Evolutionary conservation across 768 basidiomycete genomes (phyloP).

Genomic region (Panus rudis): DNA sequence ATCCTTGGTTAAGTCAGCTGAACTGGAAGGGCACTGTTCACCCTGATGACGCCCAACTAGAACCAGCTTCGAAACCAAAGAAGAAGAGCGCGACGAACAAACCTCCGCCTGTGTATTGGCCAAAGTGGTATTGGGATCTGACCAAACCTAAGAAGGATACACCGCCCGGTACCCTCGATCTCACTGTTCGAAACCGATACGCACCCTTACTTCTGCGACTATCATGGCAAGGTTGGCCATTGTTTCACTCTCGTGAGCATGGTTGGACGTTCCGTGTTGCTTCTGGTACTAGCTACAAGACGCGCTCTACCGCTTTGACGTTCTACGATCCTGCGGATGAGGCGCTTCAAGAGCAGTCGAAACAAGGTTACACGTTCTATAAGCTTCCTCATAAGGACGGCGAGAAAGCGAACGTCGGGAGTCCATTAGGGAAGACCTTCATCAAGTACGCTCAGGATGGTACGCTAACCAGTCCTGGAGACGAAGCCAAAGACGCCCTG

Average conservation of each 20-base stretch:
- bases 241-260: constrained; percentile 79
- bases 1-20: constrained; percentile 59
- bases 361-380: constrained; percentile 62
- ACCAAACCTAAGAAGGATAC: constrained; percentile 62
- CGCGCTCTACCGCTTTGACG: constrained; percentile 27
- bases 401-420: constrained; percentile 92
- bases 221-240: constrained; percentile 81
- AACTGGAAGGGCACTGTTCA: constrained; percentile 44
- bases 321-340: constrained; percentile 61
- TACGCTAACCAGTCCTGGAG: constrained; percentile 73
- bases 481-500: constrained; percentile 76
- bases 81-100: constrained; percentile 16
- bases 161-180: constrained; percentile 68
- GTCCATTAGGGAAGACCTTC: constrained; percentile 83
- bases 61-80: background rate
- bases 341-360: constrained; percentile 39
- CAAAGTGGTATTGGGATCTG: constrained; percentile 96
- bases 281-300: constrained; percentile 33
- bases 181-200: constrained; percentile 77
- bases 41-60: background rate
- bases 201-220: constrained; percentile 82
- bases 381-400: constrained; percentile 97
- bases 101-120: constrained; percentile 61
- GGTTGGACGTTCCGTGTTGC: constrained; percentile 89
- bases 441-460: constrained; percentile 85